Percentiles rank a stretch among this genome's conserved stretches.
Evolutionary conservation across 495 filamentous ascomycete species (phyloP).

Genomic region (Penicillium ucsense): DNA sequence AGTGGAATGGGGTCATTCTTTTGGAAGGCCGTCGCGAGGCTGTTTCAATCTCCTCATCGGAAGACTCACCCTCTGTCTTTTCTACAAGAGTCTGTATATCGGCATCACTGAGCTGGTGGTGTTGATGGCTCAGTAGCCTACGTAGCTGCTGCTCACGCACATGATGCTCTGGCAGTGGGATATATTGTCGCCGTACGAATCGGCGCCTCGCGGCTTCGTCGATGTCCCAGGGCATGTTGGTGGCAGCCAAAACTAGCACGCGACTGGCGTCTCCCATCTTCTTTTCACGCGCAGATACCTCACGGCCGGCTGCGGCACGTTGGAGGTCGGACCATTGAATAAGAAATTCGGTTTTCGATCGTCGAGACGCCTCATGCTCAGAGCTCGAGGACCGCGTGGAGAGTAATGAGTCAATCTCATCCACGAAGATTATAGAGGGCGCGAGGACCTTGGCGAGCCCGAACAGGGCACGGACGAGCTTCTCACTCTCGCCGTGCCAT

Average conservation of each 20-base stretch:
- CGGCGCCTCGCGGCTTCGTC: conserved; percentile 88
- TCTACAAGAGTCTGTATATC: conserved; percentile 73
- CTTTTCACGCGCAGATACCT: conserved; percentile 57
- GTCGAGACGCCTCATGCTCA: conserved; percentile 85
- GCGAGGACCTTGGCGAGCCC: conserved; percentile 80
- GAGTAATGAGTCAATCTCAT: conserved; percentile 94
- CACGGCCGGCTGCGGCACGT: conserved; percentile 80
- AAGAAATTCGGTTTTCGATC: conserved; percentile 96
- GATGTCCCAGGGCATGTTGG: conserved; percentile 96
- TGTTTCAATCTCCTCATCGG: conserved; percentile 4
- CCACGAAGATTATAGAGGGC: conserved; percentile 96
- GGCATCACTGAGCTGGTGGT: conserved; percentile 61
- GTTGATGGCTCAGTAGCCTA: conserved; percentile 75
- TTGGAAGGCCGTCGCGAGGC: no score
- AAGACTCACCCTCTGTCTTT: conserved; percentile 63
- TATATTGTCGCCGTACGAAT: conserved; percentile 93
- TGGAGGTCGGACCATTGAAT: conserved; percentile 96
- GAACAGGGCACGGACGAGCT: conserved; percentile 90
- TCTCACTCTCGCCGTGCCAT: conserved; percentile 94
- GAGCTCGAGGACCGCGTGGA: conserved; percentile 72
- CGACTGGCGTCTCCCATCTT: conserved; percentile 74
- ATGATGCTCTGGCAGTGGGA: conserved; percentile 78
- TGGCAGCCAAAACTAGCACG: conserved; percentile 90
- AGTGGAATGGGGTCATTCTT: neutral
- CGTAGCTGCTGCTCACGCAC: conserved; percentile 70